phyloP scores from a whole-genome alignment of 2,329 filamentous ascomycete species.

The Aureobasidium vineae region DNA sequence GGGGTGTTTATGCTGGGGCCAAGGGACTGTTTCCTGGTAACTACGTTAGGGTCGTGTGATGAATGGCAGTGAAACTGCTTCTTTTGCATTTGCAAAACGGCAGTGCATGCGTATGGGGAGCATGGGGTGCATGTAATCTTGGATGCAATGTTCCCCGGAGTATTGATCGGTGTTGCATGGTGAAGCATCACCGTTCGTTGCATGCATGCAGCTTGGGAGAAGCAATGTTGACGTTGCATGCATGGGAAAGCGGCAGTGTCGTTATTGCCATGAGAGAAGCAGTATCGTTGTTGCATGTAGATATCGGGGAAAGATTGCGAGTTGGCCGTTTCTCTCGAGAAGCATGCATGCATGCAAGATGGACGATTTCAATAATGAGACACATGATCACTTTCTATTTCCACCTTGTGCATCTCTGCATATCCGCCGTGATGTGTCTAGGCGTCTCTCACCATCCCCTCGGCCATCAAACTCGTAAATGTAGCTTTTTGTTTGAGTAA shows the following conservation, averaged over 20 bases:
- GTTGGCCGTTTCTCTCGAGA: neutral
- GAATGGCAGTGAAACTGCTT: too few relatives aligned
- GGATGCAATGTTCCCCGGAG: neutral
- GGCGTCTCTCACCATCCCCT: neutral
- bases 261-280: neutral
- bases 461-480: neutral
- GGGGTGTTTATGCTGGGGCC: constrained; percentile 77
- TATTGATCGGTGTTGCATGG: neutral
- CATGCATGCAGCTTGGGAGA: neutral
- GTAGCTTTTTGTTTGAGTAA: neutral
- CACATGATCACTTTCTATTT: neutral
- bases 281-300: neutral
- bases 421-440: neutral
- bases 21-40: constrained; percentile 77
- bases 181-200: neutral
- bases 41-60: constrained; percentile 68
- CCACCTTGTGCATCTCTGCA: neutral
- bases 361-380: neutral
- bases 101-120: neutral
- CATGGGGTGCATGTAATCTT: constrained; percentile 5
- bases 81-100: too few relatives aligned
- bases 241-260: neutral
- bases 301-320: neutral
- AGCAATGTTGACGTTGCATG: neutral
- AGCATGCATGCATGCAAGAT: constrained; percentile 8